Base-by-base conservation (phyloP, 2,329 filamentous ascomycete species). In the Boeremia lycopersici region DNA sequence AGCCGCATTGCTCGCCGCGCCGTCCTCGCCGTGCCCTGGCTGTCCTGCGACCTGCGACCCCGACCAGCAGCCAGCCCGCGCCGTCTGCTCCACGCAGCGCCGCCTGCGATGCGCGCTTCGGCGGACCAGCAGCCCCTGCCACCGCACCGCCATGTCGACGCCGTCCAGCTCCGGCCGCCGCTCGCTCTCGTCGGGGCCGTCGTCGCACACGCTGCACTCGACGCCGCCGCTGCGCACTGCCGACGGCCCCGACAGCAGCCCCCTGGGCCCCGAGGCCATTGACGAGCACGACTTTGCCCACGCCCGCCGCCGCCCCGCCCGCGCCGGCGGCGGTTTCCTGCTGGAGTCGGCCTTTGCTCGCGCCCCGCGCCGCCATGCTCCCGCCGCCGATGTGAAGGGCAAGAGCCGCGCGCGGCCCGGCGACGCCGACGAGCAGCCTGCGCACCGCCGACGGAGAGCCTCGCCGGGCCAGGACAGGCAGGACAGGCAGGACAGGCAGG, bases 301-400 rank as follows among this genome's bases (percentile, higher is more conserved):
- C 41, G 64, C 68, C 38, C 65, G 65, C 48, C 69, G 69, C 39
- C 62, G 69, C 19, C 55, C 63, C 5, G 66, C 69, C 47, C 71
- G 68, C 47, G 71, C 75, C 12, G 77, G 76, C 23, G 77, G 77
- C 34, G 77, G 77, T 30, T 80, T 79, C 53, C 63, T 84, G 36
- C 69, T 84, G 33, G 79, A 82, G 31, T 65, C 74, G 17, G 61
- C 74, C 61, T 69, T 76, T 57, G 57, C 68, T 58, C 70, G 57
- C 36, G 59, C 57, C 19, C 59, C 65, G 10, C 62, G 60, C 28
- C 35, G 34, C 23, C 64, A 61, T 10, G 60, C 44, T 65, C 70
- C 28, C 60, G 43, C 67, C 29, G 62, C 65, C 8, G 71, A 76
- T 25, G 59, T 62, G 15, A 76, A 72, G 48, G 73, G 74, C 53